Conservation (phyloP, 371 early-diverging fungal species). For the Mucor piriformis region DNA sequence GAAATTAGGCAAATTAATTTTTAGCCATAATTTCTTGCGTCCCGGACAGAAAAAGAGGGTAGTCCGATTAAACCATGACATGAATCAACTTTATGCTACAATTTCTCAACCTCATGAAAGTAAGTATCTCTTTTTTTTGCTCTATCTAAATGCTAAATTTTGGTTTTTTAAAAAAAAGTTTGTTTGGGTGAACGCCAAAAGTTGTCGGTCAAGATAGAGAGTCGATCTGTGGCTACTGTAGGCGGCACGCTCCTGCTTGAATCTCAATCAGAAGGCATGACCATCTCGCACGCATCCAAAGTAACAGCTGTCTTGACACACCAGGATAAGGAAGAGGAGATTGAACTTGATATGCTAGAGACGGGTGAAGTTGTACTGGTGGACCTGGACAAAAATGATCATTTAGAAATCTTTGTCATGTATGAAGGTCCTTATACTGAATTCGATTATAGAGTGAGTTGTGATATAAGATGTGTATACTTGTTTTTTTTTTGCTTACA, state of each 20-base stretch:
- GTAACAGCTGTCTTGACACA: slow-evolving; percentile 5
- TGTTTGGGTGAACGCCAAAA: slow-evolving; percentile 46
- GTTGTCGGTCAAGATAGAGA: slow-evolving; percentile 41
- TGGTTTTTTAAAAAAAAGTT: slow-evolving; percentile 20
- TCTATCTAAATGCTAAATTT: background rate
- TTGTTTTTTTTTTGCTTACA: too few species aligned
- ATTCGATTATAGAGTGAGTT: slow-evolving; percentile 58
- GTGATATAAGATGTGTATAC: background rate
- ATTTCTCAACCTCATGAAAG: slow-evolving; percentile 46
- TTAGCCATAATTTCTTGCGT: slow-evolving; percentile 65
- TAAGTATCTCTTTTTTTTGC: slow-evolving; percentile 15
- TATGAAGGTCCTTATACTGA: slow-evolving; percentile 57
- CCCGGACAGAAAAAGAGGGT: slow-evolving; percentile 61
- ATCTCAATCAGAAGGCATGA: slow-evolving; percentile 49
- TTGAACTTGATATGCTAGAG: slow-evolving; percentile 50
- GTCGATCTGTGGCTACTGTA: slow-evolving; percentile 24
- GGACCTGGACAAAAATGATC: slow-evolving; percentile 50
- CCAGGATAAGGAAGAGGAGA: slow-evolving; percentile 1
- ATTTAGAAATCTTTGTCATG: slow-evolving; percentile 53
- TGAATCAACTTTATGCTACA: slow-evolving; percentile 34
- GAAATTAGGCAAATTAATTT: slow-evolving; percentile 58
- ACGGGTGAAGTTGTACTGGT: slow-evolving; percentile 58
- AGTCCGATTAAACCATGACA: slow-evolving; percentile 58
- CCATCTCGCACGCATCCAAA: slow-evolving; percentile 18
- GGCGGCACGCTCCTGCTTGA: slow-evolving; percentile 33